A percentile compares a stretch with the other conserved stretches of the same genome.
These are phyloP conservation scores for Alternaria incomplexa DNA, from an alignment of 2,329 filamentous ascomycete genomes.

Conservation along the genomic window DNA sequence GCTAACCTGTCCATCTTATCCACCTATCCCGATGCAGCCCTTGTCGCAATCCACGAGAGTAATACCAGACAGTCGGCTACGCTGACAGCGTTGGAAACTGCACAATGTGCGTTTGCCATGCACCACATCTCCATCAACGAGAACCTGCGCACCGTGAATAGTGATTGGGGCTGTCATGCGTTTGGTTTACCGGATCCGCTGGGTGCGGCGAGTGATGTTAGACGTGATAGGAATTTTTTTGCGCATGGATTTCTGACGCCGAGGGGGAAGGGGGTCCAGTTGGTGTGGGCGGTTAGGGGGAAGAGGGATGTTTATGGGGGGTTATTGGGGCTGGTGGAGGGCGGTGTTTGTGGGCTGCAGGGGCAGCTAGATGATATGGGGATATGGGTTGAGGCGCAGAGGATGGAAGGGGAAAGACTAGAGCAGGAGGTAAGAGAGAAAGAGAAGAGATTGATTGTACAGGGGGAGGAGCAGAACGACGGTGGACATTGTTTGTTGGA, in stretches of 20 bases:
- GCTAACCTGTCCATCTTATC: not conserved
- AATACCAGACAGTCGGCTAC: no score
- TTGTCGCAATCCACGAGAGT: no score
- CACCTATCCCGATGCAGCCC: no score
- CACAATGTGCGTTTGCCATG: not conserved
- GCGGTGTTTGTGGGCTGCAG: no score
- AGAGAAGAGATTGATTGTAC: no score
- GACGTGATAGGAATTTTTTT: not conserved
- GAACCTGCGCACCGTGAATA: not conserved
- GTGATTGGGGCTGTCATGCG: fast-evolving
- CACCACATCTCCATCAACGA: not conserved
- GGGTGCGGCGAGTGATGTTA: not conserved
- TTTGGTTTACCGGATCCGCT: not conserved
- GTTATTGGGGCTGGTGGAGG: fast-evolving
- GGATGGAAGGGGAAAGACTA: fast-evolving
- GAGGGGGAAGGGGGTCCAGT: not conserved
- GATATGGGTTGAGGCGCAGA: not conserved
- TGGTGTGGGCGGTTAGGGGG: not conserved
- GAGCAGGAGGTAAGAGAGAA: no score
- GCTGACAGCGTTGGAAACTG: not conserved
- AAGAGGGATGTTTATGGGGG: fast-evolving
- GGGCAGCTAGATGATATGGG: not conserved
- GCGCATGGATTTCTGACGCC: fast-evolving
- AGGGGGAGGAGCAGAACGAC: no score
- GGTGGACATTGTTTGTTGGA: no score